A percentile compares a stretch with the other conserved stretches of the same genome.
phyloP scores from a whole-genome alignment of 2,329 filamentous ascomycete species.

The Curvularia spicifera region DNA sequence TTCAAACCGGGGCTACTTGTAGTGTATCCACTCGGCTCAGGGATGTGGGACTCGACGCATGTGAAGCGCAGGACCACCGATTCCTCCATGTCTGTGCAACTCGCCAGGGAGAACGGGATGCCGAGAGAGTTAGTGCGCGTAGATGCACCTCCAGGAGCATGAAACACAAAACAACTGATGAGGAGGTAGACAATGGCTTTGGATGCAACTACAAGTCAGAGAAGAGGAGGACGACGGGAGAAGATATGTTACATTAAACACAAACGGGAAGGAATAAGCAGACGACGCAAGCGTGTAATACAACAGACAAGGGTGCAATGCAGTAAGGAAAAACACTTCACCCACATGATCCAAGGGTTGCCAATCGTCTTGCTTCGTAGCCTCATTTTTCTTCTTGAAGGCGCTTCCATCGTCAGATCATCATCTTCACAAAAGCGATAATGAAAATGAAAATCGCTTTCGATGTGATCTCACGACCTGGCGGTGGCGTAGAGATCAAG shows the following conservation, averaged over 20 bases:
- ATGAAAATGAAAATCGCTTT: no score
- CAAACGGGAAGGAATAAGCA: conserved; percentile 2
- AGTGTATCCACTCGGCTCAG: conserved; percentile 3
- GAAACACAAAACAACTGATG: not conserved
- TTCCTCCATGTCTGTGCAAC: conserved; percentile 8
- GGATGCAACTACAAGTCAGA: not conserved
- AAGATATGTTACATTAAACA: conserved; percentile 21
- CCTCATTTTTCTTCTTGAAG: conserved; percentile 7
- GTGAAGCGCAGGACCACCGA: conserved; percentile 1
- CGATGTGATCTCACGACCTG: conserved; percentile 3
- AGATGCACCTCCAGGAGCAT: not conserved
- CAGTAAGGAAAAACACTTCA: conserved; percentile 11
- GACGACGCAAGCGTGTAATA: conserved; percentile 5
- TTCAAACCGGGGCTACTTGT: not conserved
- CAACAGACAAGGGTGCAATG: conserved; percentile 4
- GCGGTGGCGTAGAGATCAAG: conserved; percentile 3
- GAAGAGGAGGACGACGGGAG: not conserved
- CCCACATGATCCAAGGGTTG: conserved; percentile 5
- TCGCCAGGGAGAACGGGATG: not conserved
- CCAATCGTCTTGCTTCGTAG: not conserved
- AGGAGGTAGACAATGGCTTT: not conserved
- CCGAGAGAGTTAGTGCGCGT: not conserved
- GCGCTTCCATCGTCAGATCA: no score
- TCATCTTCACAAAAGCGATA: no score
- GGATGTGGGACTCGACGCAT: conserved; percentile 3